A percentile compares a stretch with the other conserved stretches of the same genome.
phyloP scores from a whole-genome alignment of 176 grass and related monocot species.

The Saccharum officinarum region DNA sequence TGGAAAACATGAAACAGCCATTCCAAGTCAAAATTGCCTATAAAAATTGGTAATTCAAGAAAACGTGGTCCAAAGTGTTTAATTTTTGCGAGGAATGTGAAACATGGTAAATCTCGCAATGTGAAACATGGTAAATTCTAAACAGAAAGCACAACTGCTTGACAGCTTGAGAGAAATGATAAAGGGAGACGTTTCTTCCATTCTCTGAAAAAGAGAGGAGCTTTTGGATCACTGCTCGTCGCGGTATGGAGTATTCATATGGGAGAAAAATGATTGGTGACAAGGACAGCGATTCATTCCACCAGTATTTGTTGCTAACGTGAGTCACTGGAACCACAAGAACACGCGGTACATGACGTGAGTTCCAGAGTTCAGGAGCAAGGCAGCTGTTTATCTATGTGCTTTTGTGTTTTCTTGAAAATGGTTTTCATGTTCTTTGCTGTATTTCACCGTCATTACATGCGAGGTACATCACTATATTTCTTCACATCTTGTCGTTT shows the following conservation, averaged over 20 bases:
- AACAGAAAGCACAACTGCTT: not conserved
- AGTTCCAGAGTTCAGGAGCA: slow-evolving; percentile 13
- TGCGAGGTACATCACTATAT: slow-evolving; percentile 11
- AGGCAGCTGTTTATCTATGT: not conserved
- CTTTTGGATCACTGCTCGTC: not conserved
- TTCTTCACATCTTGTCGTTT: slow-evolving; percentile 7
- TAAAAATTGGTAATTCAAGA: too few species aligned
- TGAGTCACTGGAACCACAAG: not conserved
- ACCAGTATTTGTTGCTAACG: slow-evolving; percentile 31
- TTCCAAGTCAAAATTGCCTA: not conserved
- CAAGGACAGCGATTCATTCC: not conserved
- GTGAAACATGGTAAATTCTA: not conserved
- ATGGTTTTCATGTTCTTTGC: slow-evolving; percentile 11
- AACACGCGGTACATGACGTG: not conserved
- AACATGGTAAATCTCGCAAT: not conserved
- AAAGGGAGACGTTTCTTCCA: not conserved
- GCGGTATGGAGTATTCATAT: slow-evolving; percentile 2
- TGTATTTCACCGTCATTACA: not conserved
- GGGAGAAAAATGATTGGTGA: slow-evolving; percentile 24
- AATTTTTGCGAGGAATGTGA: not conserved
- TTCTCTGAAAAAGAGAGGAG: not conserved
- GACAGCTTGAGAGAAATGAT: not conserved
- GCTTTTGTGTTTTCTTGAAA: not conserved
- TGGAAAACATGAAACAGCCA: too few species aligned
- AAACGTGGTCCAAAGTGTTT: not conserved